A percentile compares a stretch with the other conserved stretches of the same genome.
Conservation (phyloP, 345 rosid genomes). For the Viola odorata region DNA sequence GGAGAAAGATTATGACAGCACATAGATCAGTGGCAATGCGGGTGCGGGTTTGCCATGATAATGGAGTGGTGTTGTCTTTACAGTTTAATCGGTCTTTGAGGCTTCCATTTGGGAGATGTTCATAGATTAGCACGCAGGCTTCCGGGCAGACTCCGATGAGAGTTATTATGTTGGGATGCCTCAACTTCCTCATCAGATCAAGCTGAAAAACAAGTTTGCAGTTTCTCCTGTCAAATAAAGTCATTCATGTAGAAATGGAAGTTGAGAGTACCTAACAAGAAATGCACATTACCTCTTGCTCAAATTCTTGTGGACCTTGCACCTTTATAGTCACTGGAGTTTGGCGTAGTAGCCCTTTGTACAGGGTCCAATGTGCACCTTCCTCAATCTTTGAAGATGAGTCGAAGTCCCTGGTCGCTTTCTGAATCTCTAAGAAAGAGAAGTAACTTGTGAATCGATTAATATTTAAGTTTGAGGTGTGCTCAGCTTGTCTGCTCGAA, state of each 20-base stretch:
- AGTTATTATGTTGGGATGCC: constrained; percentile 86
- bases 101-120: constrained; percentile 82
- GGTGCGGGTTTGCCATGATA: constrained; percentile 84
- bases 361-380: constrained; percentile 89
- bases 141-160: constrained; percentile 91
- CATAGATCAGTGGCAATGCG: constrained; percentile 80
- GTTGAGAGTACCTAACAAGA: too few relatives aligned
- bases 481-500: too few relatives aligned
- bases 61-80: constrained; percentile 62
- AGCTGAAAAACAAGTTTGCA: constrained; percentile 39
- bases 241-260: too few relatives aligned
- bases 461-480: constrained; percentile 30
- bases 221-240: too few relatives aligned
- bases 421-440: constrained; percentile 60
- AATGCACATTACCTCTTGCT: constrained; percentile 57
- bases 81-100: constrained; percentile 89
- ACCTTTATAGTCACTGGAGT: constrained; percentile 71
- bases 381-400: constrained; percentile 70
- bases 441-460: constrained; percentile 60
- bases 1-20: constrained; percentile 79
- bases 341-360: constrained; percentile 54
- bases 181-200: constrained; percentile 67
- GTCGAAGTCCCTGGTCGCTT: constrained; percentile 64
- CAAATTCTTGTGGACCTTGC: constrained; percentile 80
- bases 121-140: constrained; percentile 70